phyloP scores from a whole-genome alignment of 495 filamentous ascomycete species.

The Penicillium egyptiacum region DNA sequence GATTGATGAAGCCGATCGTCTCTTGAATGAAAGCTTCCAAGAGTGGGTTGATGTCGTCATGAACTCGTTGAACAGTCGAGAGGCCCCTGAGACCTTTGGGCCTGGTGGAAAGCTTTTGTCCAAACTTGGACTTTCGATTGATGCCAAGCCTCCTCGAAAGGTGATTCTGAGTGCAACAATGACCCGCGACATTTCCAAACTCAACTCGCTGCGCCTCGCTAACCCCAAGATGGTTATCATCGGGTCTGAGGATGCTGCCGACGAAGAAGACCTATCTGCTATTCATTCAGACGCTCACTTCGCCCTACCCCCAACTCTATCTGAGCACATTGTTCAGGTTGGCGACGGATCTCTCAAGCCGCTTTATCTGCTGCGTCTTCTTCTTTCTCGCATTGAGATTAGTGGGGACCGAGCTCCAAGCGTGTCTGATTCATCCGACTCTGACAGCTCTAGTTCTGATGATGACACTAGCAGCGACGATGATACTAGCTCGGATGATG shows the following conservation, averaged over 20 bases:
- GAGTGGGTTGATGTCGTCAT: conserved; percentile 82
- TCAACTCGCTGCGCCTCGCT: conserved; percentile 69
- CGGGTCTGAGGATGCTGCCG: conserved; percentile 47
- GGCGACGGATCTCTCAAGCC: conserved; percentile 78
- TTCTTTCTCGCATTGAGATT: conserved; percentile 40
- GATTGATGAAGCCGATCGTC: conserved; percentile 90
- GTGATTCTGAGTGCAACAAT: conserved; percentile 90
- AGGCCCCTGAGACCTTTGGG: conserved; percentile 50
- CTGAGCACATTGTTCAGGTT: conserved; percentile 73
- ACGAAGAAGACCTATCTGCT: conserved; percentile 27
- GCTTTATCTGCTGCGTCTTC: conserved; percentile 63
- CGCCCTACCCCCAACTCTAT: conserved; percentile 65
- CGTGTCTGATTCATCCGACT: conserved; percentile 28
- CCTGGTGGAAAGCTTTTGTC: conserved; percentile 42
- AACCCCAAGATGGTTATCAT: conserved; percentile 77
- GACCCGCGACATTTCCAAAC: conserved; percentile 79
- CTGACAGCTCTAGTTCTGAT: conserved; percentile 32
- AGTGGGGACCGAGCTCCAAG: conserved; percentile 11
- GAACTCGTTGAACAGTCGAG: conserved; percentile 55
- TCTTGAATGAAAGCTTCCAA: conserved; percentile 89
- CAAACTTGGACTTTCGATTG: conserved; percentile 36
- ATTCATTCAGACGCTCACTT: conserved; percentile 40
- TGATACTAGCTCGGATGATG: conserved; percentile 28
- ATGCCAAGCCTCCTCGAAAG: conserved; percentile 57
- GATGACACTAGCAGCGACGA: conserved; percentile 27